Conservation (phyloP, 2,329 filamentous ascomycete species). For the Colletotrichum sp. region DNA sequence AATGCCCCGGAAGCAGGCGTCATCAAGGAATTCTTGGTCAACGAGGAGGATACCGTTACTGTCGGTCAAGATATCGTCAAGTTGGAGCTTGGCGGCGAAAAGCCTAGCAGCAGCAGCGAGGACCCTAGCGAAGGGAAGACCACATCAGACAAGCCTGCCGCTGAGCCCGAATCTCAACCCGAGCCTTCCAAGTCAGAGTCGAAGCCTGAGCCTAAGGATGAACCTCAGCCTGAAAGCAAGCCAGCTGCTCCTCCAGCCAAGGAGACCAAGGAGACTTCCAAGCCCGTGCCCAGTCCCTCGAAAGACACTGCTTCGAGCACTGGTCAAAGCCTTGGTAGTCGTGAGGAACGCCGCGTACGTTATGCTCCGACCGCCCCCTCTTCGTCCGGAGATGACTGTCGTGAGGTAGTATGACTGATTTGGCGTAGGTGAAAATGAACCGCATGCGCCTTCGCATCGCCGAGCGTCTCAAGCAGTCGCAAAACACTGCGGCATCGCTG, state of each 20-base stretch:
- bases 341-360: conserved; percentile 87
- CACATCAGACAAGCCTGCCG: conserved; percentile 13
- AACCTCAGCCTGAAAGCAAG: conserved; percentile 39
- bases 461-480: conserved; percentile 97
- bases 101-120: conserved; percentile 36
- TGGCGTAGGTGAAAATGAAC: conserved; percentile 95
- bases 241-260: conserved; percentile 18
- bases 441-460: conserved; percentile 97
- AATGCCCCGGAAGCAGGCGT: conserved; percentile 91
- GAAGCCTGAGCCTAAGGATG: conserved; percentile 47
- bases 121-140: neutral
- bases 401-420: neutral
- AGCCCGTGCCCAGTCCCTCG: conserved; percentile 24
- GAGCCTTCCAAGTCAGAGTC: conserved; percentile 36
- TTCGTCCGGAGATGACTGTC: neutral
- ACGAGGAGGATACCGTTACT: conserved; percentile 92
- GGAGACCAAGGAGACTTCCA: conserved; percentile 21
- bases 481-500: conserved; percentile 95
- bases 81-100: conserved; percentile 71
- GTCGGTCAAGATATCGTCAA: conserved; percentile 92
- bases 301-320: conserved; percentile 29
- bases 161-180: conserved; percentile 16
- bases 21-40: conserved; percentile 90
- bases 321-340: conserved; percentile 65
- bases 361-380: neutral